Conservation (phyloP, 495 filamentous ascomycete species). For the Aspergillus ellipticus region DNA sequence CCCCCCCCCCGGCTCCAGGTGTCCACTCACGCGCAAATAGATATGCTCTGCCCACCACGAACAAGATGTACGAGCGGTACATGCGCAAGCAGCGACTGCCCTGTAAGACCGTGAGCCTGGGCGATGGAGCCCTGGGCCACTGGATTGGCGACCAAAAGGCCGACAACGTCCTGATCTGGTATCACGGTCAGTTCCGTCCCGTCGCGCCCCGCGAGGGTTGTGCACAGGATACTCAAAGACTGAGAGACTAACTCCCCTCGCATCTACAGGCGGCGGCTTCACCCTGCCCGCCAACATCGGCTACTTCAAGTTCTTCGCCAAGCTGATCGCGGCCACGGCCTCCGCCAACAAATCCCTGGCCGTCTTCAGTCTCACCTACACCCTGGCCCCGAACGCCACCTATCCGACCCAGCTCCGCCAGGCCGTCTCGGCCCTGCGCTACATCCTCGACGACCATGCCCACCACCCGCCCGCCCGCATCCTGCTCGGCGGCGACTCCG, state of each 20-base stretch:
- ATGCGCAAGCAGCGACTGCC: constrained; percentile 40
- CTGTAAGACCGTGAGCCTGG: constrained; percentile 42
- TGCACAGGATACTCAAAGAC: too few species aligned
- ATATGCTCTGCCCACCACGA: constrained; percentile 35
- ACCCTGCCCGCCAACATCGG: constrained; percentile 44
- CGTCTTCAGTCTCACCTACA: constrained; percentile 53
- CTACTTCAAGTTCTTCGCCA: constrained; percentile 51
- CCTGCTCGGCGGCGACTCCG: constrained; percentile 60
- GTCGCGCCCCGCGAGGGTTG: too few species aligned
- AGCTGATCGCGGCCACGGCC: constrained; percentile 33
- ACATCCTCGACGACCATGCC: constrained; percentile 45
- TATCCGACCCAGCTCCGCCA: constrained; percentile 62
- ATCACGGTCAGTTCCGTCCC: too few species aligned
- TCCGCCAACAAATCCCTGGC: constrained; percentile 41
- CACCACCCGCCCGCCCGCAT: constrained; percentile 42
- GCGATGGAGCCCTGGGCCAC: constrained; percentile 51
- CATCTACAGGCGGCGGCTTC: constrained; percentile 55
- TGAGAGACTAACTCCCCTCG: constrained; percentile 6
- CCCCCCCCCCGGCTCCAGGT: too few species aligned
- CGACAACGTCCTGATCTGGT: constrained; percentile 55
- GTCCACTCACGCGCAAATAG: constrained; percentile 1
- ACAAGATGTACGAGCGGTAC: constrained; percentile 46
- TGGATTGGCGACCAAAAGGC: constrained; percentile 56
- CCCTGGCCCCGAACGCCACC: constrained; percentile 50
- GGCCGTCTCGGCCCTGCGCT: constrained; percentile 47